phyloP scores from a whole-genome alignment of 306 rosid genomes.

The Quercus bicolor region DNA sequence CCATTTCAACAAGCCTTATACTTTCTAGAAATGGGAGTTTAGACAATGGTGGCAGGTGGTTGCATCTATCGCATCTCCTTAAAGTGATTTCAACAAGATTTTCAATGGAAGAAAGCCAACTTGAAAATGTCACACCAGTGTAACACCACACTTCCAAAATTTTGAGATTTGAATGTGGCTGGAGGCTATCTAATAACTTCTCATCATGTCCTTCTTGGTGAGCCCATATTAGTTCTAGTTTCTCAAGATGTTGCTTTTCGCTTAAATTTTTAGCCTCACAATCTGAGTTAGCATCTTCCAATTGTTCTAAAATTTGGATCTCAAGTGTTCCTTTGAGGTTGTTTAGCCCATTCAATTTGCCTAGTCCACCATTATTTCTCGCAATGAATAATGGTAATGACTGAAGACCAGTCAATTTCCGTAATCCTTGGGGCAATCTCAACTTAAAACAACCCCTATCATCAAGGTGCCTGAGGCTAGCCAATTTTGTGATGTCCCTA shows the following conservation, averaged over 20 bases:
- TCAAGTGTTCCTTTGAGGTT: constrained; percentile 21
- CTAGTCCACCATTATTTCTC: background rate
- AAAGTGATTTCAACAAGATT: background rate
- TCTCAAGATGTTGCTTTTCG: constrained; percentile 14
- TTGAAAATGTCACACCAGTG: constrained; percentile 15
- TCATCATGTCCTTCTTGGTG: background rate
- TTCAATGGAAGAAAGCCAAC: constrained; percentile 4
- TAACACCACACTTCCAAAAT: background rate
- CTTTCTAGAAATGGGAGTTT: background rate
- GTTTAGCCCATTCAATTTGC: constrained; percentile 20
- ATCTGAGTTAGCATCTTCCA: background rate
- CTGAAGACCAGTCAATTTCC: constrained; percentile 15
- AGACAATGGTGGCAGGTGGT: no score
- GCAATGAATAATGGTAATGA: constrained; percentile 9
- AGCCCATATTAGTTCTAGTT: constrained; percentile 20
- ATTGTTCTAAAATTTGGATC: background rate
- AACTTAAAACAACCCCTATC: constrained; percentile 4
- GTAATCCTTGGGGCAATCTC: constrained; percentile 17
- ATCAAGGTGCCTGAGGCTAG: constrained; percentile 26
- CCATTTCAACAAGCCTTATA: fast-evolving
- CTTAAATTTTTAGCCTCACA: constrained; percentile 3
- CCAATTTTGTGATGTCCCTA: constrained; percentile 7
- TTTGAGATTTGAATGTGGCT: constrained; percentile 26
- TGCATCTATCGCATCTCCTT: background rate
- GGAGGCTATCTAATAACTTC: constrained; percentile 20